Base-by-base conservation (phyloP, 75 land plant genomes). In the Cryptomeria japonica region DNA sequence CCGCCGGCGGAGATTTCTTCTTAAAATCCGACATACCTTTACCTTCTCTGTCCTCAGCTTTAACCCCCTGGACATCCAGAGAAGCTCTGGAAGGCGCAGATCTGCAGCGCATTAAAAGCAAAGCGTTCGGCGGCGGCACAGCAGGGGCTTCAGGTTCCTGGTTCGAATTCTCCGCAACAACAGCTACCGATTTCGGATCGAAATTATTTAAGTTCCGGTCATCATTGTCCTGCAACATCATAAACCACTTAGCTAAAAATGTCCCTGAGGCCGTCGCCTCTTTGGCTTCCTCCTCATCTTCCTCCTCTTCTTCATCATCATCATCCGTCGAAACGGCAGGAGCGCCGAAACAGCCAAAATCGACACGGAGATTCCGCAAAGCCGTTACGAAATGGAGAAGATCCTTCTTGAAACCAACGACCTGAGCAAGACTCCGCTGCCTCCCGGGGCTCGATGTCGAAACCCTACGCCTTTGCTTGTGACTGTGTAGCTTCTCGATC, bases 31-130 rank as follows among this genome's bases (percentile, higher is more conserved):
- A 61, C 55, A 80, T 38, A 87, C 73, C 83, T 77, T 86, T 84
- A 55, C 87, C 88, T 84, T 89, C 82, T 73, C 82, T 46, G 7
- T 86, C 85, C 73, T 82, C 75, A 11, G 47, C 87, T 70, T 79
- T 80, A 46, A 19, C 32, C 38, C 46, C 87, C 46, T n/a, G n/a
- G n/a, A 90, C 88, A 28, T 87, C 72, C 16, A 90, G 36, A 91
- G 89, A 91, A 38, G 92, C 85, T 42, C 90, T 90, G 9, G 92
- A 91, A 15, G 96, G 96, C 14, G 96, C 96, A 44, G 96, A 95
- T 82, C 95, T 86, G 75, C 96, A 95, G 0, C 96, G 86, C 96
- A 95, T 95, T 9, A 95, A 91, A 64, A 95, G 49, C 14, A 95
- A 86, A 18, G 96, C 95, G 55, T 95, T 95, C 31, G 90, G 85